Evolutionary conservation across 768 basidiomycete species (phyloP).

Genomic region (Mrakia blollopis): DNA sequence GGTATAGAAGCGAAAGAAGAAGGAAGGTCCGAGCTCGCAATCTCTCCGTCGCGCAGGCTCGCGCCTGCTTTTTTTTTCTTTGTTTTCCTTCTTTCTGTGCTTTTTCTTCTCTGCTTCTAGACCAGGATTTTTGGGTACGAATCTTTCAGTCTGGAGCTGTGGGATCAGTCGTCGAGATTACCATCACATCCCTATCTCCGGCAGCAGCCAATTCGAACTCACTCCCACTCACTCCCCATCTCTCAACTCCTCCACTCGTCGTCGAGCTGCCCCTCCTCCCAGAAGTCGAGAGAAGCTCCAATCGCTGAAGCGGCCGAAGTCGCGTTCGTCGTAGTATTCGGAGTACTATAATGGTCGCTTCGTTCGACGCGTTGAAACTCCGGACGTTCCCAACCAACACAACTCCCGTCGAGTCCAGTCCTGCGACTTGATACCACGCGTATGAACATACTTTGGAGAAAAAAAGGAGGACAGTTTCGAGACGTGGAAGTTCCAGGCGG

Average conservation of each 20-base stretch:
- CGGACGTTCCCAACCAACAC: constrained; percentile 7
- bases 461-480: constrained; percentile 32
- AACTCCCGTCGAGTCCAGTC: neutral
- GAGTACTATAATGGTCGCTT: neutral
- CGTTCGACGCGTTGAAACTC: neutral
- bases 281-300: neutral
- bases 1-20: neutral
- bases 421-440: constrained; percentile 23
- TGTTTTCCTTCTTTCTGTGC: too few relatives aligned
- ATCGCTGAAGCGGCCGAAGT: neutral
- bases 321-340: neutral
- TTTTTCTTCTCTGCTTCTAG: too few relatives aligned
- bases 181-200: too few relatives aligned
- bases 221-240: neutral
- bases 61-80: too few relatives aligned
- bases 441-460: neutral
- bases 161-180: neutral
- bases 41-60: too few relatives aligned
- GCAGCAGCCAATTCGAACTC: neutral
- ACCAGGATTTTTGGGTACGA: too few relatives aligned
- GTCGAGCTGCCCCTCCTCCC: neutral
- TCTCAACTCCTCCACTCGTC: neutral
- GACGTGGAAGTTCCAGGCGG: constrained; percentile 6
- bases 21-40: too few relatives aligned
- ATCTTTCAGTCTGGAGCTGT: too few relatives aligned